These are phyloP conservation scores for Trypanosoma lewisi DNA, from an alignment of 208 protist species.

Conservation along the genomic window DNA sequence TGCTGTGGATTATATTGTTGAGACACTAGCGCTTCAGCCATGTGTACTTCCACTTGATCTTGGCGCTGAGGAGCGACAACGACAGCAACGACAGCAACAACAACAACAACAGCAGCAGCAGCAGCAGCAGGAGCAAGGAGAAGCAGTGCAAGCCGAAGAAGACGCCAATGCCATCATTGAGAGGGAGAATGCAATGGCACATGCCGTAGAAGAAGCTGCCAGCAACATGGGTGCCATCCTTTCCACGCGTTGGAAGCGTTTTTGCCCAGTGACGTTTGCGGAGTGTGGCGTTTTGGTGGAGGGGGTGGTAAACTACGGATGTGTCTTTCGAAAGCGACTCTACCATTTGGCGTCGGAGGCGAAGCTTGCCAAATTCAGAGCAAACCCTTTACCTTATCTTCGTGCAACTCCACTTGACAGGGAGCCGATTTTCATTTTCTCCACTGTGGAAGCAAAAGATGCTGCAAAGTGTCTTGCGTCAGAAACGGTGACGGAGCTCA, in stretches of 20 bases:
- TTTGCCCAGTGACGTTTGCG: conserved; percentile 78
- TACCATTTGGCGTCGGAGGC: conserved; percentile 59
- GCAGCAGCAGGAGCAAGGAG: neutral
- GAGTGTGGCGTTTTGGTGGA: conserved; percentile 74
- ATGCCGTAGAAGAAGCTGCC: conserved; percentile 38
- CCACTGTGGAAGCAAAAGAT: conserved; percentile 35
- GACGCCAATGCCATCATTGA: conserved; percentile 11
- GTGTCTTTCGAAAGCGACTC: conserved; percentile 52
- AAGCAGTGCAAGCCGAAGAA: neutral
- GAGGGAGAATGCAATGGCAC: conserved; percentile 36
- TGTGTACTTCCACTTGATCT: conserved; percentile 35
- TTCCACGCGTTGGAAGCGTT: conserved; percentile 66
- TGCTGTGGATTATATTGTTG: conserved; percentile 41
- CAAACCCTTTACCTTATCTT: conserved; percentile 60
- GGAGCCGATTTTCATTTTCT: conserved; percentile 56
- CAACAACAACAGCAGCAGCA: neutral
- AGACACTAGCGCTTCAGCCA: conserved; percentile 41
- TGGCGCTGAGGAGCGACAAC: neutral
- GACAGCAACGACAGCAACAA: neutral
- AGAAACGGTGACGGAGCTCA: conserved; percentile 9
- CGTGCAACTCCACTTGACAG: conserved; percentile 28
- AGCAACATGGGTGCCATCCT: conserved; percentile 22
- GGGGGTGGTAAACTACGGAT: conserved; percentile 58
- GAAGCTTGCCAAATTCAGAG: conserved; percentile 59
- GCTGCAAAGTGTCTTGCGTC: neutral